Percentiles rank a stretch among this genome's conserved stretches.
phyloP scores from a whole-genome alignment of 345 rosid genomes.

The Lenwebbia sp. region DNA sequence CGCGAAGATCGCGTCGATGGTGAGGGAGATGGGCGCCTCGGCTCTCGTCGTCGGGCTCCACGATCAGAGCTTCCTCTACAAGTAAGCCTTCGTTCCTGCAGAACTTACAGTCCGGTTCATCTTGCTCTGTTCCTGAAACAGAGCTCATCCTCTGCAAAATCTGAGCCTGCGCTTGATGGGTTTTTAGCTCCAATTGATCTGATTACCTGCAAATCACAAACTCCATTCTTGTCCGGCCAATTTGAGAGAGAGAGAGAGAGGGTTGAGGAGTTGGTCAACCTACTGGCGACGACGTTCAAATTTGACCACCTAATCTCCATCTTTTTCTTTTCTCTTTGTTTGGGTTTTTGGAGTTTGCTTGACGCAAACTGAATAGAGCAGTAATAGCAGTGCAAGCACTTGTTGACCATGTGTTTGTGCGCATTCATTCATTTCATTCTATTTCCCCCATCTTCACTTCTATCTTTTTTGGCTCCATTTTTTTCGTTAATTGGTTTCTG shows the following conservation, averaged over 20 bases:
- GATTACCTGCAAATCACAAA: not conserved
- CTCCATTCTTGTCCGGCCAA: not conserved
- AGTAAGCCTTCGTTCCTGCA: constrained; percentile 19
- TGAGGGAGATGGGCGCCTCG: constrained; percentile 76
- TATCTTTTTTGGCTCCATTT: not conserved
- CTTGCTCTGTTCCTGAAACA: not conserved
- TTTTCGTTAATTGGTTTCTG: too few relatives aligned
- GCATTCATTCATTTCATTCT: not conserved
- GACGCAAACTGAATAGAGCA: not conserved
- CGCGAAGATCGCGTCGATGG: constrained; percentile 41
- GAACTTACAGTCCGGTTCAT: not conserved
- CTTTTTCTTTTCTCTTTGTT: not conserved
- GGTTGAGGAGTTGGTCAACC: not conserved
- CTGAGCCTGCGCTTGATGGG: not conserved
- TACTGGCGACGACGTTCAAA: not conserved
- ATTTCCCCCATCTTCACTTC: not conserved
- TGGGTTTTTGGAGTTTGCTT: not conserved
- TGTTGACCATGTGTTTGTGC: not conserved
- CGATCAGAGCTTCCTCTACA: constrained; percentile 83
- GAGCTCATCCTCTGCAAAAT: not conserved
- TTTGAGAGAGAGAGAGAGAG: not conserved
- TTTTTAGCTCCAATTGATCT: not conserved
- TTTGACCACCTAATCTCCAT: not conserved
- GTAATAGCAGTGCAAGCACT: not conserved
- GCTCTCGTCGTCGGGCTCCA: constrained; percentile 85